Evolutionary conservation across 352 stramenopile species (phyloP), one percentile per base, ranked within the genome.

Genomic region (Globisporangium sylvaticum): DNA sequence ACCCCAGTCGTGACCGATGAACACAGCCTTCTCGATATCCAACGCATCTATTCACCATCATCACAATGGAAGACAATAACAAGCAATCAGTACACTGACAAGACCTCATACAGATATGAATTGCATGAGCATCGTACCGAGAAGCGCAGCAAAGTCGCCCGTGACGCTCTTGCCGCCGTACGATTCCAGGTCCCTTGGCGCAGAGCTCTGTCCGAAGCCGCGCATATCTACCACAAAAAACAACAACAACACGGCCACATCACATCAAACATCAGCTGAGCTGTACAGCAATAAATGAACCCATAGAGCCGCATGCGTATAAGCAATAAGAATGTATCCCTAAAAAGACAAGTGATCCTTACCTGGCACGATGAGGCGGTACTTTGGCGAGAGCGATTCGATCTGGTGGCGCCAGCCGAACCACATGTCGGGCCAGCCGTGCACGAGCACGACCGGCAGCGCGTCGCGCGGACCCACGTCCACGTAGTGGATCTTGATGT

Each of bases 391-490:
- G 9, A 91, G 70, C 57, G 72, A 74, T 57, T 77, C 71, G 64
- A 91, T 89, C 64, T 91, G 83, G 69, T 84, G 74, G 71, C 80
- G 76, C 82, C 84, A 91, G 9, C 81, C 81, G 54, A 89, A 91
- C 82, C 82, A 92, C 44, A 92, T 69, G 64, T 93, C 84, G 10
- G 84, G 84, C 78, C 81, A 93, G 1, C 83, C 84, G 62, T 93
- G 85, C 53, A 93, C 76, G 65, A 91, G 71, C 46, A 93, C 76
- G 8, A 90, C 67, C 1, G 82, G 74, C 44, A 86, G 64, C 22
- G 46, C 80, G 54, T 90, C 73, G 24, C 60, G 62, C 31, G 76
- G 82, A 22, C 81, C 81, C 1, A 81, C 81, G 44, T 89, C 78
- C 53, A 91, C 76, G 53, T 83, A 92, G 62, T 89, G 83, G 3